A percentile compares a stretch with the other conserved stretches of the same genome.
Evolutionary conservation across 441 rosid species (phyloP).

Genomic region (Erodium texanum): DNA sequence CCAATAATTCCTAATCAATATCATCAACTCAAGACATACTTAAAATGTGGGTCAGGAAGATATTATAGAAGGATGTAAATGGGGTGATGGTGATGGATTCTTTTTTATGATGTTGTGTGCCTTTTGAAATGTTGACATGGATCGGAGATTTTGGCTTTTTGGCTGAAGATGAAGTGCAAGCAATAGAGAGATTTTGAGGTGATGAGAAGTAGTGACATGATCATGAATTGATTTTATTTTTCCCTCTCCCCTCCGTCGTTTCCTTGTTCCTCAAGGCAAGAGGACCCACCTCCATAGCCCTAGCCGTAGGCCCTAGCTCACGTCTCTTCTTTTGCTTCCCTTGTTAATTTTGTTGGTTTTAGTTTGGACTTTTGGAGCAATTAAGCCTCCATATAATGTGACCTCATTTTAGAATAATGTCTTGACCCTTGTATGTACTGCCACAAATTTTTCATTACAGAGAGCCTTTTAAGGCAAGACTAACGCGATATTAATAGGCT

Average conservation of each 20-base stretch:
- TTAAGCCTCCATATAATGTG: background rate
- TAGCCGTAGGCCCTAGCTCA: background rate
- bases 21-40: too few species aligned
- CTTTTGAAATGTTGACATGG: background rate
- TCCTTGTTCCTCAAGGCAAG: background rate
- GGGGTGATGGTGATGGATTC: too few species aligned
- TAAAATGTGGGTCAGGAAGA: too few species aligned
- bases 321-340: background rate
- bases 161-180: background rate
- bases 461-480: too few species aligned
- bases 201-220: background rate
- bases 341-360: background rate
- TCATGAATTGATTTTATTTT: background rate
- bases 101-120: background rate
- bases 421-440: too few species aligned
- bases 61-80: too few species aligned
- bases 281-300: background rate
- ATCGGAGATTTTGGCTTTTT: background rate
- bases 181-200: too few species aligned
- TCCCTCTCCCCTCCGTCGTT: background rate
- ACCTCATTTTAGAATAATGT: background rate
- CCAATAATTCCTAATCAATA: too few species aligned
- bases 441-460: too few species aligned
- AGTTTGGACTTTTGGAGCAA: background rate
- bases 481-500: too few species aligned